Percentiles rank a stretch among this genome's conserved stretches.
Conservation (phyloP, 2,329 filamentous ascomycete genomes). For the Aspergillus glaucus region DNA sequence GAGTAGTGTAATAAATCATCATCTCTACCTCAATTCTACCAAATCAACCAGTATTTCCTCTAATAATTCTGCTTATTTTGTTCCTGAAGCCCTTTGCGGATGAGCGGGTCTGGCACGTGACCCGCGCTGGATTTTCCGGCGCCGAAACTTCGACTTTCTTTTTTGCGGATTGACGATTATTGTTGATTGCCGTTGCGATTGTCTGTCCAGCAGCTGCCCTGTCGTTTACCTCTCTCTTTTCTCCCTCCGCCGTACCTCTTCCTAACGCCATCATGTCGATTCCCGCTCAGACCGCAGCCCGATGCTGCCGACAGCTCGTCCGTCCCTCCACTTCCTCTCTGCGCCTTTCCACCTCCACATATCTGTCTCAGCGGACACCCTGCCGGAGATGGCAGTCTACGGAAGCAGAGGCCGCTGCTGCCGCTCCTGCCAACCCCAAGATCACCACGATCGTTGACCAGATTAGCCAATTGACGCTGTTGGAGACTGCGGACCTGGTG, state of each 20-base stretch:
- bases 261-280: conserved; percentile 31
- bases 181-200: conserved; percentile 6
- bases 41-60: neutral
- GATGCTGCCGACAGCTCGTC: conserved; percentile 38
- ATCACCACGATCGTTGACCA: conserved; percentile 93
- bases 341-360: conserved; percentile 35
- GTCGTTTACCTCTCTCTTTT: conserved; percentile 3
- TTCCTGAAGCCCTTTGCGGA: neutral
- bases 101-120: conserved; percentile 20
- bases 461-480: conserved; percentile 93
- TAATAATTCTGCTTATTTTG: neutral
- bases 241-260: conserved; percentile 8
- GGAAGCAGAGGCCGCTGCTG: conserved; percentile 48
- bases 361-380: conserved; percentile 33
- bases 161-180: conserved; percentile 13
- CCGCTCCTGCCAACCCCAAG: conserved; percentile 68
- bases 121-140: conserved; percentile 26
- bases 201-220: conserved; percentile 5
- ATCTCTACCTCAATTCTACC: neutral
- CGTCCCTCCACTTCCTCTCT: conserved; percentile 35
- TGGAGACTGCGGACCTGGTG: conserved; percentile 96
- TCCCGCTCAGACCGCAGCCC: conserved; percentile 34
- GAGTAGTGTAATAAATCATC: neutral
- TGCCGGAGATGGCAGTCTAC: conserved; percentile 83
- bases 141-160: conserved; percentile 23